phyloP scores from a whole-genome alignment of 768 basidiomycete species.

The Butyriboletus loyo region DNA sequence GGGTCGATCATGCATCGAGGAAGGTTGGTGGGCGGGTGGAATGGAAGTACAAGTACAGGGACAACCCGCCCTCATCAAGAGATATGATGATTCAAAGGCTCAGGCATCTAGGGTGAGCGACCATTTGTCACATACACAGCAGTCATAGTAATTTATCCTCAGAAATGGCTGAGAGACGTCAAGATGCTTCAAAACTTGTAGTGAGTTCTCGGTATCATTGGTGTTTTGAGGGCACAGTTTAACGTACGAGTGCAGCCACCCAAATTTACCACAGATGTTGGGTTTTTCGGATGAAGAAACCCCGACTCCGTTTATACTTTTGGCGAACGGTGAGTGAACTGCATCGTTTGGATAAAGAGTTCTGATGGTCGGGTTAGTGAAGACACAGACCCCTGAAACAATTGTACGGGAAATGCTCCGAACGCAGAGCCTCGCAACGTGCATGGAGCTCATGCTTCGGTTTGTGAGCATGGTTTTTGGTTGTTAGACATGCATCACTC shows the following conservation, averaged over 20 bases:
- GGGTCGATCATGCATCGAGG: conserved; percentile 35
- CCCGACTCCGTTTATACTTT: conserved; percentile 48
- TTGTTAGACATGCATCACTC: not conserved
- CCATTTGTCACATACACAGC: not conserved
- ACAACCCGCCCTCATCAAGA: conserved; percentile 39
- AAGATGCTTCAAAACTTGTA: conserved; percentile 49
- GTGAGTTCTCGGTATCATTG: conserved; percentile 28
- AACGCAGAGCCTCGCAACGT: conserved; percentile 36
- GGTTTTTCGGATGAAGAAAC: conserved; percentile 46
- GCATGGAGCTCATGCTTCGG: conserved; percentile 34
- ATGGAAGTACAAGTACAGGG: conserved; percentile 41
- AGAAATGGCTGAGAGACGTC: conserved; percentile 52
- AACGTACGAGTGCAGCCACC: conserved; percentile 39
- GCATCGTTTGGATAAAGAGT: not conserved
- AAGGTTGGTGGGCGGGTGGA: conserved; percentile 48
- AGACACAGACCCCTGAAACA: conserved; percentile 41
- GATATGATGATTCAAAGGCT: conserved; percentile 39
- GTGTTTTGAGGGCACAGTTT: not conserved
- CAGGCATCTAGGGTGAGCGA: conserved; percentile 32
- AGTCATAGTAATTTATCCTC: not conserved
- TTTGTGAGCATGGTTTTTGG: conserved; percentile 25
- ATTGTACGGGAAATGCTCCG: conserved; percentile 36
- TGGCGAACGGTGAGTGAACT: conserved; percentile 41
- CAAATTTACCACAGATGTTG: conserved; percentile 52
- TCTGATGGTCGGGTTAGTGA: conserved; percentile 30